phyloP scores from a whole-genome alignment of 208 protist genomes.

The Acanthamoeba royreba region DNA sequence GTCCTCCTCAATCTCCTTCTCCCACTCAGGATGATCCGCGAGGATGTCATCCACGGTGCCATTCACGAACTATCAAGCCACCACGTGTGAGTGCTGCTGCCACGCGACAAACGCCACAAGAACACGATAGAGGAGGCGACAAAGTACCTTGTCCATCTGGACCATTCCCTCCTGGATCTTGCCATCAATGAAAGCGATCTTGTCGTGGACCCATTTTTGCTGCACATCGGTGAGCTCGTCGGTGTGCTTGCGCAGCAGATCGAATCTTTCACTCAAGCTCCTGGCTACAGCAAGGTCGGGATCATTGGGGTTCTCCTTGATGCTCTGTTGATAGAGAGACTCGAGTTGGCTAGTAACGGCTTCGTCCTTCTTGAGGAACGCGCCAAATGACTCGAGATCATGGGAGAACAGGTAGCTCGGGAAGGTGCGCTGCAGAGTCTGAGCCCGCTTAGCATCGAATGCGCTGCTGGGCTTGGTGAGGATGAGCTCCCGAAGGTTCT shows the following conservation, averaged over 20 bases:
- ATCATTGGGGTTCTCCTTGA: background rate
- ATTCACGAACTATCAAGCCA: background rate
- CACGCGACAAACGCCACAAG: background rate
- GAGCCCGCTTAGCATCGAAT: background rate
- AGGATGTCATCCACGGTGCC: background rate
- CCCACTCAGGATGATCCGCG: background rate
- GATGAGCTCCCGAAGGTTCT: background rate
- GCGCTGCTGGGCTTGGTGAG: background rate
- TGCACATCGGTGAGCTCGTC: background rate
- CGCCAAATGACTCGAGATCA: background rate
- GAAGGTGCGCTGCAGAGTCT: background rate
- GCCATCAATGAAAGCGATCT: background rate
- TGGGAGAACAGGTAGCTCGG: background rate
- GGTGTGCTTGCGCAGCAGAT: background rate
- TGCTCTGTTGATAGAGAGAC: background rate
- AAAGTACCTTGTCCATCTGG: background rate
- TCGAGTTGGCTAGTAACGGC: background rate
- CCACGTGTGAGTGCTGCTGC: background rate
- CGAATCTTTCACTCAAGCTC: background rate
- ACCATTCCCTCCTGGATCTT: constrained; percentile 1
- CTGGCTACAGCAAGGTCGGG: background rate
- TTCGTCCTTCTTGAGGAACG: background rate
- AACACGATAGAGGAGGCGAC: background rate
- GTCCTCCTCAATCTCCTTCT: background rate
- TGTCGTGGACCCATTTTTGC: background rate